phyloP scores from a whole-genome alignment of 1,284 basidiomycete species.

The Fereydounia khargensis region DNA sequence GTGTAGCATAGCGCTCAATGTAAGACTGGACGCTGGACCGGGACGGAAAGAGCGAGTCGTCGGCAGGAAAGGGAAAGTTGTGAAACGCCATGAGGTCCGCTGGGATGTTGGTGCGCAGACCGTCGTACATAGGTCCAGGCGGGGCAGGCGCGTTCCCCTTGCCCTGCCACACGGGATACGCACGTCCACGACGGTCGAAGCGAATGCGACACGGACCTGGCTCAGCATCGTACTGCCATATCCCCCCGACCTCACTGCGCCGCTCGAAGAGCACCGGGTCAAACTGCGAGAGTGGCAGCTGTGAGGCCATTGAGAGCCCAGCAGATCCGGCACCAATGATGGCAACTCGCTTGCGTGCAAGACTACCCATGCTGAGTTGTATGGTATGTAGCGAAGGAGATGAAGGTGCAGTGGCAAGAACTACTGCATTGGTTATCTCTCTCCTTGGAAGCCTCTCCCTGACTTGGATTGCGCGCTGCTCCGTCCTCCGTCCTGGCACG shows the following conservation, averaged over 20 bases:
- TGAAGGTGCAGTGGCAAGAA: too few relatives aligned
- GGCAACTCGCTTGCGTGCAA: conserved; percentile 46
- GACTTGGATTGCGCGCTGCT: too few relatives aligned
- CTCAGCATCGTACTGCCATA: conserved; percentile 40
- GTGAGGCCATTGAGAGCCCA: conserved; percentile 59
- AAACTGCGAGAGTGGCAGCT: conserved; percentile 32
- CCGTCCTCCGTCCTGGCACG: too few relatives aligned
- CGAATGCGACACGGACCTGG: conserved; percentile 45
- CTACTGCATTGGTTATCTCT: too few relatives aligned
- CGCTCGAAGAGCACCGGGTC: conserved; percentile 36
- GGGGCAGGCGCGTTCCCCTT: conserved; percentile 11
- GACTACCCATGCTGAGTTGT: background rate
- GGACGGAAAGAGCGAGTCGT: conserved; percentile 16
- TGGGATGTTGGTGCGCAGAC: conserved; percentile 53
- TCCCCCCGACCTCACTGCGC: conserved; percentile 15
- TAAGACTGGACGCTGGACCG: conserved; percentile 56
- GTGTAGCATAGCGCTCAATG: conserved; percentile 55
- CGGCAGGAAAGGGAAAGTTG: conserved; percentile 37
- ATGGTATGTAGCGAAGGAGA: too few relatives aligned
- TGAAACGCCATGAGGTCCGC: conserved; percentile 57
- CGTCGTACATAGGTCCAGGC: conserved; percentile 51
- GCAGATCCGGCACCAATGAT: conserved; percentile 60
- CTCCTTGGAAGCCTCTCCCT: too few relatives aligned
- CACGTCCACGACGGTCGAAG: conserved; percentile 28
- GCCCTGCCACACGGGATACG: conserved; percentile 5